Base-by-base conservation (phyloP, 495 filamentous ascomycete genomes). In the Neurospora terricola region DNA sequence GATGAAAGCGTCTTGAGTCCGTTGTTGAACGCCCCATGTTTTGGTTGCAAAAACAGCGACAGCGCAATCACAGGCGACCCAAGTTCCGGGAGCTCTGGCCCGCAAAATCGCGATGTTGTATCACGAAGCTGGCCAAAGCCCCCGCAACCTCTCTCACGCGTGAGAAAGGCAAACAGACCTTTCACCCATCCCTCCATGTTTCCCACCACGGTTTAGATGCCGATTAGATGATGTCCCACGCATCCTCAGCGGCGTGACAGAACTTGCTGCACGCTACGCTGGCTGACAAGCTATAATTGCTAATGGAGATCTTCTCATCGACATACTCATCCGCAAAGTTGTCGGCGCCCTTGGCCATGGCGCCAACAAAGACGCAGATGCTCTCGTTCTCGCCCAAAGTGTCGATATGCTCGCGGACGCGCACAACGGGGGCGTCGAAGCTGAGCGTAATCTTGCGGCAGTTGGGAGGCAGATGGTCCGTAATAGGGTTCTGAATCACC, bases 191-290 rank as follows among this genome's bases (percentile, higher is more conserved):
- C 78, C 74, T 77, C 73, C 39, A 69, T 42, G 38, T 45, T 75
- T 23, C 69, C 39, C n/a, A 45, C 8, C 48, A 30, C 37, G 6
- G 23, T 48, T 38, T 7, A 11, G 27, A 10, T 62, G 3, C 42
- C n/a, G 21, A 48, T 83, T 88, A 99, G 76, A 97, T 88, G 75
- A 99, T 93, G 76, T 94, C 90, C 96, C 96, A 99, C 48, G 91
- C 90, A 80, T 99, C 96, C 82, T 99, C 96, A 38, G 94, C 96
- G 66, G 96, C 96, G 82, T 99, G 96, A 84, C 96, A 98, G 85
- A 99, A 98, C 83, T 98, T 98, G 86, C 94, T 96, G 86, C 96
- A 99, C 40, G 96, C 96, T 38, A 99, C 95, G 84, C 94, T 97
- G 68, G 96, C 96, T 78, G 93, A 96, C 66, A 99, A 87, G 82